These are phyloP conservation scores for Bondarzewia mesenterica DNA, from an alignment of 1,284 basidiomycete genomes.

Conservation along the genomic window DNA sequence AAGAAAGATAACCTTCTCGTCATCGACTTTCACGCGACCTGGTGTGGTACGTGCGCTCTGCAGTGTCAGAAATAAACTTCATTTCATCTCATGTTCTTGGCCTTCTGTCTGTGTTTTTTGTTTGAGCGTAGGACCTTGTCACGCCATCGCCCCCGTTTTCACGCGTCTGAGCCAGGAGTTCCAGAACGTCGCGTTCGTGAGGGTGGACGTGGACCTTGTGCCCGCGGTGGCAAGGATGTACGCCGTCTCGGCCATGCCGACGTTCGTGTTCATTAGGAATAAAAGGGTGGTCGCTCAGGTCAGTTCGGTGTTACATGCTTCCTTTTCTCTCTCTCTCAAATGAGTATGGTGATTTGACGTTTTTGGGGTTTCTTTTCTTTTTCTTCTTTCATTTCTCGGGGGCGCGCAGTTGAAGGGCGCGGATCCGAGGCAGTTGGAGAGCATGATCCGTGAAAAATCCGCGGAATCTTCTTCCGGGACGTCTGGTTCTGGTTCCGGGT, in stretches of 20 bases:
- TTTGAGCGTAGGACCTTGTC: neutral
- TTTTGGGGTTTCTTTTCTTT: too few species aligned
- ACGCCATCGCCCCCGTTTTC: neutral
- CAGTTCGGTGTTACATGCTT: neutral
- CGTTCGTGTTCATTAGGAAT: constrained; percentile 1
- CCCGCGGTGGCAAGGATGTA: neutral
- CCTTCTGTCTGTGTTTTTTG: neutral
- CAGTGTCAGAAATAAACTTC: neutral
- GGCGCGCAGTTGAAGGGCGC: constrained; percentile 1
- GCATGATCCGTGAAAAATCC: neutral
- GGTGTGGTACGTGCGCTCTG: neutral
- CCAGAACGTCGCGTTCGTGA: neutral
- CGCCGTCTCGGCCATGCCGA: constrained; percentile 1
- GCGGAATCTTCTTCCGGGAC: neutral
- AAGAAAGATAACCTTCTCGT: neutral
- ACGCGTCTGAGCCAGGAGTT: neutral
- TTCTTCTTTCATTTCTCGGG: too few species aligned
- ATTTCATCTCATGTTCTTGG: neutral
- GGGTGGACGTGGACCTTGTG: constrained; percentile 2
- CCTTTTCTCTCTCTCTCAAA: neutral
- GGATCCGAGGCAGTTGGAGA: neutral
- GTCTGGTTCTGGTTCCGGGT: neutral
- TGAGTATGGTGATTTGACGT: neutral
- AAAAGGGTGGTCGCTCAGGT: neutral
- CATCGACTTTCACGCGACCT: constrained; percentile 2